Conservation (phyloP, 768 basidiomycete genomes). For the Podaxis pistillaris region DNA sequence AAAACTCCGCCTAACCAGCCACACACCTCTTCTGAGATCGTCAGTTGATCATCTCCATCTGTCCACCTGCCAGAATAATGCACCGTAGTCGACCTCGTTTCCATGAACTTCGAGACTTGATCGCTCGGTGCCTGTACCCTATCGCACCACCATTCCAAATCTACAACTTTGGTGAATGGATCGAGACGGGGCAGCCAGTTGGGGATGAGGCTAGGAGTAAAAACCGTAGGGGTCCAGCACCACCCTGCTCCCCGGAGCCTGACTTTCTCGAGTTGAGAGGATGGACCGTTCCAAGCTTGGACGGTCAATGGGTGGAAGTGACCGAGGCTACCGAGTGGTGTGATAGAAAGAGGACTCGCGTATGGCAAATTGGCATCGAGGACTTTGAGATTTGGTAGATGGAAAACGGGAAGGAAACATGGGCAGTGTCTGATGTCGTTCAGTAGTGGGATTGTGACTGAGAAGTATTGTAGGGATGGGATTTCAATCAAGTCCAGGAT, state of each 20-base stretch:
- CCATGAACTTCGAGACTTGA: not conserved
- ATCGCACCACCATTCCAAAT: not conserved
- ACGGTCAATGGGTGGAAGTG: conserved; percentile 13
- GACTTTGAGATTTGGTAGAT: conserved; percentile 28
- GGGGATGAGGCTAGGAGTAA: not conserved
- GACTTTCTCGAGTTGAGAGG: conserved; percentile 4
- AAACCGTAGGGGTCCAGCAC: not conserved
- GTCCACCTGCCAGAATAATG: not conserved
- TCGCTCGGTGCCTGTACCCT: not conserved
- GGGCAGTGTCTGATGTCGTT: conserved; percentile 16
- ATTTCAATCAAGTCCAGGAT: conserved; percentile 17
- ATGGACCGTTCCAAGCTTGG: conserved; percentile 15
- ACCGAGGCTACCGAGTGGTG: conserved; percentile 4
- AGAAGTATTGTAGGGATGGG: conserved; percentile 23
- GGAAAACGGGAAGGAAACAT: conserved; percentile 23
- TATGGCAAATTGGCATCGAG: conserved; percentile 24
- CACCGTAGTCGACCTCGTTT: not conserved
- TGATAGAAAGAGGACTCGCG: no score
- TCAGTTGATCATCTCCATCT: not conserved
- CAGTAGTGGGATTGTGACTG: conserved; percentile 21
- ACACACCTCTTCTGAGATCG: not conserved
- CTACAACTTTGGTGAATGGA: not conserved
- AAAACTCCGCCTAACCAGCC: not conserved
- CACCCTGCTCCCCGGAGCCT: not conserved
- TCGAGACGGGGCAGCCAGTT: no score